Conservation (phyloP, 208 protist species). For the Phytomonas francai region DNA sequence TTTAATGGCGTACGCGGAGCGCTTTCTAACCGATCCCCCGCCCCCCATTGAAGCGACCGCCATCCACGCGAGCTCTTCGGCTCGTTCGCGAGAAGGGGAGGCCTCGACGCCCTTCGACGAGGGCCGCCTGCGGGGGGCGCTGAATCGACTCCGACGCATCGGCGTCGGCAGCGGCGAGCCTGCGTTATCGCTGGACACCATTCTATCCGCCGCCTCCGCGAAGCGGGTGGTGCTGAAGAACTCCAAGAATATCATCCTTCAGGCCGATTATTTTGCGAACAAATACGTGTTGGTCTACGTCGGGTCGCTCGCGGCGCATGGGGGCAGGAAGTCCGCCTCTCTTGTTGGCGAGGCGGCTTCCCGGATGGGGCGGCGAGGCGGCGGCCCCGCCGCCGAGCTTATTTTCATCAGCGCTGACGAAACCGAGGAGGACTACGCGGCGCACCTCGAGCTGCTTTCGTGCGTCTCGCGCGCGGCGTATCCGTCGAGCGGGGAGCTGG, state of each 20-base stretch:
- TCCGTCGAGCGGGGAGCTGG: slow-evolving; percentile 25
- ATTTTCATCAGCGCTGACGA: slow-evolving; percentile 52
- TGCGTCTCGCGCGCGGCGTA: slow-evolving; percentile 40
- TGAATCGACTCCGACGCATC: slow-evolving; percentile 12
- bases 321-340: slow-evolving; percentile 23
- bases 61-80: not conserved
- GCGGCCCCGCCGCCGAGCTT: slow-evolving; percentile 17
- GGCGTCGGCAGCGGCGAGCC: slow-evolving; percentile 22
- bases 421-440: slow-evolving; percentile 27
- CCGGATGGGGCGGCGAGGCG: slow-evolving; percentile 12
- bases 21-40: slow-evolving; percentile 18
- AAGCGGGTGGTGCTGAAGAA: slow-evolving; percentile 26
- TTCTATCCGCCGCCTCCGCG: slow-evolving; percentile 15
- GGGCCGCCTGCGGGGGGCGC: slow-evolving; percentile 8
- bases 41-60: not conserved
- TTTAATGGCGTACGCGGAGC: slow-evolving; percentile 24
- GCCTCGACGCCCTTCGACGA: slow-evolving; percentile 5
- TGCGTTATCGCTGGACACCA: slow-evolving; percentile 15
- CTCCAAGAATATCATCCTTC: slow-evolving; percentile 24
- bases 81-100: not conserved
- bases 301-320: slow-evolving; percentile 7
- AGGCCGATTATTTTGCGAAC: slow-evolving; percentile 17
- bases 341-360: slow-evolving; percentile 25
- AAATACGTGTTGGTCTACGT: slow-evolving; percentile 54
- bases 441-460: slow-evolving; percentile 28